Conservation (phyloP, 768 basidiomycete species). For the Phlegmacium glaucopus region DNA sequence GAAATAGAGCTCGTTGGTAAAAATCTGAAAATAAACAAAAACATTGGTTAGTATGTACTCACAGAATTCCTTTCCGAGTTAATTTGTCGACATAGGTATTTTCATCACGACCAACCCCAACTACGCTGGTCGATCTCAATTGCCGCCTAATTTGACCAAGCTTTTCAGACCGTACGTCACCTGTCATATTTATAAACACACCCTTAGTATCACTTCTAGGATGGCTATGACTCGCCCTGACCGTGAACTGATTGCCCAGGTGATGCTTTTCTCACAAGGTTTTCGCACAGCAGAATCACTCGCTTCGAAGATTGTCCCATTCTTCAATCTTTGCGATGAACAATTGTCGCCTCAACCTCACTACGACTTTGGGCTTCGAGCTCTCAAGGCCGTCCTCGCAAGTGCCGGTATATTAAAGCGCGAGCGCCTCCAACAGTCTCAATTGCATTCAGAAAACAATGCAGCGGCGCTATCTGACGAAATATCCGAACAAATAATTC, state of each 20-base stretch:
- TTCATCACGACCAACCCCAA: constrained; percentile 99
- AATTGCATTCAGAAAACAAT: constrained; percentile 40
- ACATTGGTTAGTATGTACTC: constrained; percentile 62
- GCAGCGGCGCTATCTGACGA: constrained; percentile 61
- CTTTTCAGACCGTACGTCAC: constrained; percentile 85
- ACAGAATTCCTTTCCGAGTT: background rate
- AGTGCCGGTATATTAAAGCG: constrained; percentile 98
- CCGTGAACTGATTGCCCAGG: constrained; percentile 97
- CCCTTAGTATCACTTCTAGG: constrained; percentile 35
- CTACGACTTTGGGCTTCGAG: constrained; percentile 98
- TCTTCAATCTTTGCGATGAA: constrained; percentile 98
- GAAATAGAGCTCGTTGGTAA: constrained; percentile 98
- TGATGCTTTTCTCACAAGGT: constrained; percentile 99
- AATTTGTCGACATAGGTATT: constrained; percentile 54
- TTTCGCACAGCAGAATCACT: constrained; percentile 97
- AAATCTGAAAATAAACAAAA: constrained; percentile 86
- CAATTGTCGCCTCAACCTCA: constrained; percentile 96
- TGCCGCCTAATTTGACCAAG: constrained; percentile 87
- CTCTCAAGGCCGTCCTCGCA: constrained; percentile 92
- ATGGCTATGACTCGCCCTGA: constrained; percentile 99
- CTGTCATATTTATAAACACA: background rate
- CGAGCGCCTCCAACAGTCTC: constrained; percentile 63
- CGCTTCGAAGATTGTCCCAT: constrained; percentile 98
- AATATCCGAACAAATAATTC: constrained; percentile 88
- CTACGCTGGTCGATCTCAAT: constrained; percentile 93